phyloP scores from a whole-genome alignment of 768 basidiomycete species.

The Imleria badia region DNA sequence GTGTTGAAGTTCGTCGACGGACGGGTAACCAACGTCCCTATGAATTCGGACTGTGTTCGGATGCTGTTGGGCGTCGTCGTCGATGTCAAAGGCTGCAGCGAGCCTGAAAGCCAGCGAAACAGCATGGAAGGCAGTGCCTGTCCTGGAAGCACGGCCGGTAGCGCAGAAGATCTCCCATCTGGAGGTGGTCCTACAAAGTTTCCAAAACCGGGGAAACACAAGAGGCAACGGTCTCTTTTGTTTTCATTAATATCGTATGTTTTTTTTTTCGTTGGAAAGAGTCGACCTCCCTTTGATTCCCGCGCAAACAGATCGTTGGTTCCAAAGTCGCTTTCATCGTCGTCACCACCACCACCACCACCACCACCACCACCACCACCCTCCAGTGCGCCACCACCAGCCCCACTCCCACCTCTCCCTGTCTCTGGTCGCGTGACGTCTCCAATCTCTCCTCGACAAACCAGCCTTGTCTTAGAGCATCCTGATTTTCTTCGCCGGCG shows the following conservation, averaged over 20 bases:
- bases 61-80: constrained; percentile 50
- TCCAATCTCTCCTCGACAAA: constrained; percentile 23
- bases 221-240: constrained; percentile 68
- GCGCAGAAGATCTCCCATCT: constrained; percentile 18
- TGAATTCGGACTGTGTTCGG: constrained; percentile 41
- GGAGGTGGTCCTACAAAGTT: constrained; percentile 23
- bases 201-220: constrained; percentile 49
- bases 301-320: constrained; percentile 25
- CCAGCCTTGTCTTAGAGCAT: constrained; percentile 6
- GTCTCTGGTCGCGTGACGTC: constrained; percentile 26
- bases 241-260: constrained; percentile 65
- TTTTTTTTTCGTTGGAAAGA: not conserved
- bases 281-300: constrained; percentile 2
- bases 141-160: constrained; percentile 17
- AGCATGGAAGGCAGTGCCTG: constrained; percentile 32
- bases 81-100: constrained; percentile 51
- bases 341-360: constrained; percentile 22
- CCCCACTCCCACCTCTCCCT: constrained; percentile 32
- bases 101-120: constrained; percentile 30
- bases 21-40: constrained; percentile 46
- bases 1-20: constrained; percentile 61
- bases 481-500: constrained; percentile 46
- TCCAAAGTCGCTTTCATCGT: constrained; percentile 32
- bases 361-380: constrained; percentile 29
- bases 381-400: constrained; percentile 27